Percentiles rank a stretch among this genome's conserved stretches.
These are phyloP conservation scores for Avena sativa DNA, from an alignment of 176 grass and related monocot genomes.

Conservation along the genomic window DNA sequence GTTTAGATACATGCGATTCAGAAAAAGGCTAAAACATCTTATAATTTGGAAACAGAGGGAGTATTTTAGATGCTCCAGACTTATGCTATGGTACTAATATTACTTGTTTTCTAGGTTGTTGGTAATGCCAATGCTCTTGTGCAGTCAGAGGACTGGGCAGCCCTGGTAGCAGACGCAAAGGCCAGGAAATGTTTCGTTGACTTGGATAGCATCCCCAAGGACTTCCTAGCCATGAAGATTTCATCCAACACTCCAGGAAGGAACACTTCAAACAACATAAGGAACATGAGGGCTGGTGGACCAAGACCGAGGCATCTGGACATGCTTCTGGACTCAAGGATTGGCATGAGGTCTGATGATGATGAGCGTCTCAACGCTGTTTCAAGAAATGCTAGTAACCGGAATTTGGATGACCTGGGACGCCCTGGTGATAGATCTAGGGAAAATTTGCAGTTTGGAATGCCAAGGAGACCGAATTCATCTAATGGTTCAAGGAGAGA, in stretches of 20 bases:
- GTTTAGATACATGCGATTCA: no score
- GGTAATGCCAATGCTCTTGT: constrained; percentile 97
- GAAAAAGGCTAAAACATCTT: no score
- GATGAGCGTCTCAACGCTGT: constrained; percentile 64
- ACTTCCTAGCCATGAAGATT: constrained; percentile 64
- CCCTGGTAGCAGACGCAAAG: constrained; percentile 87
- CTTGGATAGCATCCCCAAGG: constrained; percentile 90
- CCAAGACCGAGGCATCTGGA: constrained; percentile 61
- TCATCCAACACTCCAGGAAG: constrained; percentile 61
- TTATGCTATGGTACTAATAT: constrained; percentile 26
- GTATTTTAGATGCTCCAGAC: constrained; percentile 1
- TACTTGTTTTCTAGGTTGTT: constrained; percentile 67
- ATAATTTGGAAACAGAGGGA: no score
- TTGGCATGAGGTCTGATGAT: constrained; percentile 63
- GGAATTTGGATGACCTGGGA: constrained; percentile 77
- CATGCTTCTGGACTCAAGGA: constrained; percentile 70
- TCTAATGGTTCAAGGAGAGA: constrained; percentile 75
- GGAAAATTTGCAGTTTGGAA: constrained; percentile 59
- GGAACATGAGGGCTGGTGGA: constrained; percentile 70
- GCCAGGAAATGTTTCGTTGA: constrained; percentile 88
- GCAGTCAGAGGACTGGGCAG: constrained; percentile 95
- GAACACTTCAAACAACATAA: constrained; percentile 63
- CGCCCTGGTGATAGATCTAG: constrained; percentile 58
- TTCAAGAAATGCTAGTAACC: constrained; percentile 77
- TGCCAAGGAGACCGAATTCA: constrained; percentile 66